Conservation (phyloP, 768 basidiomycete species). For the Guyanaporus albipodus region DNA sequence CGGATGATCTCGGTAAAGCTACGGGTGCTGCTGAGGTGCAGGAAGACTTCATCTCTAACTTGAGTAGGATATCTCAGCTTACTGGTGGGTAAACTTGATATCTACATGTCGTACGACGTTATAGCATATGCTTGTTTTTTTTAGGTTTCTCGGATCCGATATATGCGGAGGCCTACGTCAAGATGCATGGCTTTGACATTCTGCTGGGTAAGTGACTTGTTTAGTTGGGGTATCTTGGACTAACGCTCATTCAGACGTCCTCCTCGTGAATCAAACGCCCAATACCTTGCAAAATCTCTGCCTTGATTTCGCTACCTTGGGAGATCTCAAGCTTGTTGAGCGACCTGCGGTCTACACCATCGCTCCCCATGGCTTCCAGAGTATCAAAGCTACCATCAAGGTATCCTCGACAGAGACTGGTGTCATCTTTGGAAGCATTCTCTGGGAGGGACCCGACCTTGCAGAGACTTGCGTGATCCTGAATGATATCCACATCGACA, state of each 20-base stretch:
- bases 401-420: slow-evolving; percentile 98
- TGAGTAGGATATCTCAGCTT: slow-evolving; percentile 89
- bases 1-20: slow-evolving; percentile 82
- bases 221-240: not conserved
- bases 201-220: slow-evolving; percentile 57
- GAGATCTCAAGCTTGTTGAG: slow-evolving; percentile 95
- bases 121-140: not conserved
- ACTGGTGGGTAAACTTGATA: slow-evolving; percentile 54
- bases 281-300: slow-evolving; percentile 96
- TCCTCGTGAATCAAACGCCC: slow-evolving; percentile 92
- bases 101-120: not conserved
- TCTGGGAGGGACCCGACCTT: slow-evolving; percentile 90
- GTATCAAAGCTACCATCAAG: slow-evolving; percentile 98
- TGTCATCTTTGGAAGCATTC: slow-evolving; percentile 96
- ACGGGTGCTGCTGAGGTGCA: slow-evolving; percentile 80
- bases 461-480: slow-evolving; percentile 89
- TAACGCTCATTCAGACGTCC: slow-evolving; percentile 57
- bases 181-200: slow-evolving; percentile 97
- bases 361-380: slow-evolving; percentile 96
- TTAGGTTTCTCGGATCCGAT: slow-evolving; percentile 96
- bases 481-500: slow-evolving; percentile 97
- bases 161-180: slow-evolving; percentile 96
- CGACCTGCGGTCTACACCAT: slow-evolving; percentile 92
- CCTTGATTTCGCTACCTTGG: slow-evolving; percentile 94
- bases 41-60: slow-evolving; percentile 92